Conservation (phyloP, 768 basidiomycete genomes). For the Lyophyllum semitale region DNA sequence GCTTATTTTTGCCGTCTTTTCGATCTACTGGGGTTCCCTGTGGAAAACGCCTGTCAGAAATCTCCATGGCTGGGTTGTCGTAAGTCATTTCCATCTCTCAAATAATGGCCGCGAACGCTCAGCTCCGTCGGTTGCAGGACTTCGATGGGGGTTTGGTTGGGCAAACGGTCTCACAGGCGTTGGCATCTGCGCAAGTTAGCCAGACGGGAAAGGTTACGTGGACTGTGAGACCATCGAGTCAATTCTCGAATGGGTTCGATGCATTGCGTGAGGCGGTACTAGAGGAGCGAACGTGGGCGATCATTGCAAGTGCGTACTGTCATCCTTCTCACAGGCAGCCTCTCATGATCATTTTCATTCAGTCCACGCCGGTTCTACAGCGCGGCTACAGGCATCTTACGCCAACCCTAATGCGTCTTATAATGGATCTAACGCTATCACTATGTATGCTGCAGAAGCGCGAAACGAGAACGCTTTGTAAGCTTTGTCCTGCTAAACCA, state of each 20-base stretch:
- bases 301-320: constrained; percentile 47
- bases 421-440: constrained; percentile 50
- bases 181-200: constrained; percentile 25
- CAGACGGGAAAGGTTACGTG: constrained; percentile 42
- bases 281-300: constrained; percentile 56
- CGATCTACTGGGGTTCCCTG: constrained; percentile 57
- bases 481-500: constrained; percentile 19
- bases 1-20: constrained; percentile 48
- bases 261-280: constrained; percentile 47
- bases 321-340: background rate
- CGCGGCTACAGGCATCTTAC: constrained; percentile 37
- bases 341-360: background rate
- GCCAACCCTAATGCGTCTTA: constrained; percentile 43
- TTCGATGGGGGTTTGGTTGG: constrained; percentile 62
- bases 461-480: constrained; percentile 64
- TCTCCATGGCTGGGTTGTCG: constrained; percentile 59
- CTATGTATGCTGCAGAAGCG: constrained; percentile 47
- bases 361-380: constrained; percentile 45
- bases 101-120: too few species aligned
- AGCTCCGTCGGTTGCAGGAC: constrained; percentile 50
- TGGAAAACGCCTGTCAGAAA: constrained; percentile 46
- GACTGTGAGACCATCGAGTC: constrained; percentile 38
- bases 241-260: constrained; percentile 45
- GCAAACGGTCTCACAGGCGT: constrained; percentile 38
- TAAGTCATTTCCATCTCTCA: constrained; percentile 28